Percentiles rank a stretch among this genome's conserved stretches.
Conservation (phyloP, 163 green algal species). For the Prototheca stagnorum region DNA sequence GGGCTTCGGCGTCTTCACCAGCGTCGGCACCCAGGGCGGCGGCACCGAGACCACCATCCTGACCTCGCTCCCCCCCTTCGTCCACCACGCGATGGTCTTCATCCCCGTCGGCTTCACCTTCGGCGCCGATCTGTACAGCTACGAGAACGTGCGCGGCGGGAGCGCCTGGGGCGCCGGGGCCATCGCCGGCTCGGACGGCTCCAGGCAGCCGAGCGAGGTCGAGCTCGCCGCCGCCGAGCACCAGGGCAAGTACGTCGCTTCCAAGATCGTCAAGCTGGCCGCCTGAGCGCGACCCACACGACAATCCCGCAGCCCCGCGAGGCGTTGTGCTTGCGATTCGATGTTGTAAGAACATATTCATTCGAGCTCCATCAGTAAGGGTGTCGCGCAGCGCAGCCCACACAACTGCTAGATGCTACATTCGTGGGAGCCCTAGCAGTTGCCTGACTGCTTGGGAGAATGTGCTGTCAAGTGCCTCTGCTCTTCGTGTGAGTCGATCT, state of each 20-base stretch:
- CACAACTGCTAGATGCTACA: no score
- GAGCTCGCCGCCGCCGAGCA: conserved; percentile 49
- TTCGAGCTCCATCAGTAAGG: no score
- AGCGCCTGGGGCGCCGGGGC: conserved; percentile 56
- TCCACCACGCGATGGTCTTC: conserved; percentile 84
- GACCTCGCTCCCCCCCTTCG: conserved; percentile 49
- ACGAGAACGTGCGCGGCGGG: conserved; percentile 49
- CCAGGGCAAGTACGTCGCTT: conserved; percentile 37
- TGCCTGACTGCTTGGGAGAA: no score
- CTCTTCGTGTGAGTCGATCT: no score
- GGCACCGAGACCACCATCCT: conserved; percentile 35
- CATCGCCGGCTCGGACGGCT: conserved; percentile 47
- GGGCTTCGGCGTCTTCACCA: conserved; percentile 52
- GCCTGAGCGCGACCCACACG: neutral
- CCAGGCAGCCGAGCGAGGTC: conserved; percentile 38
- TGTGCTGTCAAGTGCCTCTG: no score
- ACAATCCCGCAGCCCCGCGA: no score
- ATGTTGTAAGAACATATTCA: no score
- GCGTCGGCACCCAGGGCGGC: conserved; percentile 44
- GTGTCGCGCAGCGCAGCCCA: no score
- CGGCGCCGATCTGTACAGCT: conserved; percentile 21
- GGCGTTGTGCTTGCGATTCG: no score
- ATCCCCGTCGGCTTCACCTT: conserved; percentile 46
- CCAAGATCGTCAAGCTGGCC: conserved; percentile 30
- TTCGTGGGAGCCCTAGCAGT: no score